Conservation (phyloP, 202 grass and related monocot genomes). For the Carex arenaria region DNA sequence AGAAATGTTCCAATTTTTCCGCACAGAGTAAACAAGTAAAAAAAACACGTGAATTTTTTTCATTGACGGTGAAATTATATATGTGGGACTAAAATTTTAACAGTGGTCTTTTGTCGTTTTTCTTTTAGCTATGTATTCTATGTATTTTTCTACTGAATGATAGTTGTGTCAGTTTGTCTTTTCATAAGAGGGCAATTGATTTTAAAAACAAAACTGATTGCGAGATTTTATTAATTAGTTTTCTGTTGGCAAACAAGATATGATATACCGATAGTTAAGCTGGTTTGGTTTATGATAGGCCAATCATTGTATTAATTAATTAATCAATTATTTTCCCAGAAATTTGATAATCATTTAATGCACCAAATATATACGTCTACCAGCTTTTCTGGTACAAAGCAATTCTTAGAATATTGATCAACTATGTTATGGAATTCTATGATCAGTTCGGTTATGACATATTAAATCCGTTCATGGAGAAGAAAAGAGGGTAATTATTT, state of each 20-base stretch:
- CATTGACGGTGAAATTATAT: too few species aligned
- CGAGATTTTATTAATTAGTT: not conserved
- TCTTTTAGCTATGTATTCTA: not conserved
- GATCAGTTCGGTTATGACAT: too few species aligned
- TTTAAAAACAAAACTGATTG: not conserved
- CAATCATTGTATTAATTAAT: slow-evolving; percentile 11
- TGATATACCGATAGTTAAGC: not conserved
- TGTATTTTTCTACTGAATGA: not conserved
- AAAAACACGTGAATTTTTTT: too few species aligned
- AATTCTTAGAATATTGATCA: not conserved
- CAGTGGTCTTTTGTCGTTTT: not conserved
- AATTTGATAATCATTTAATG: slow-evolving; percentile 2
- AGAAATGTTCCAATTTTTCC: too few species aligned
- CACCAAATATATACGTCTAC: not conserved
- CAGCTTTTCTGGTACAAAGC: not conserved
- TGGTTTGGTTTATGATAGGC: not conserved
- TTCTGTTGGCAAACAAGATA: not conserved
- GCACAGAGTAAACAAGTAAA: too few species aligned
- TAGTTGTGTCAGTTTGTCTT: slow-evolving; percentile 1
- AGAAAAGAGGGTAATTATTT: too few species aligned
- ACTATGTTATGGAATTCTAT: too few species aligned
- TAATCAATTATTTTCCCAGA: not conserved
- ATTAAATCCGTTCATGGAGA: too few species aligned
- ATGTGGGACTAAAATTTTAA: too few species aligned
- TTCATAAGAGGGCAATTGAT: not conserved